Evolutionary conservation across 2,329 filamentous ascomycete genomes (phyloP), one percentile per base, ranked within the genome.

Genomic region (Albophoma yamanashiensis): DNA sequence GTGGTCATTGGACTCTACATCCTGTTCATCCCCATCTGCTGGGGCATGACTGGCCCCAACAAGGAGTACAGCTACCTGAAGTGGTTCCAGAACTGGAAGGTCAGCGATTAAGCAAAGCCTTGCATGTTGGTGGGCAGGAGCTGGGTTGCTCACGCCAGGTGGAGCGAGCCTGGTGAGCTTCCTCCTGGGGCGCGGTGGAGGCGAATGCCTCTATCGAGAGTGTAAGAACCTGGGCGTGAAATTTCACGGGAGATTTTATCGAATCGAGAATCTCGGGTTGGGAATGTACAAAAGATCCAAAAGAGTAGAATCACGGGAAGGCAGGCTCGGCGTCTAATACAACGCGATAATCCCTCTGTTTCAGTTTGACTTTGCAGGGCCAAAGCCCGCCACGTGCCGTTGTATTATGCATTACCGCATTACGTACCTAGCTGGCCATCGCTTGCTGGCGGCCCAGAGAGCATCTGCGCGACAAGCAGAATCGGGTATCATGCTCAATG

Each of bases 21-120:
- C 69, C 82, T 89, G 68, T 99, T 99, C 79, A 88, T 93, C 66
- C 92, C 90, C 27, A 92, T 99, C 70, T 94, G 91, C 74, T 99
- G 95, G 80, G 94, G 94, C 62, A 99, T 99, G 91, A 86, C 87
- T 61, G 94, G 94, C 17, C 78, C 83, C 62, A 91, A 91, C 76
- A 82, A 84, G 74, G 79, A 97, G 72, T 99, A 93, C 83, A 83
- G 80, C 67, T 92, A 97, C 78, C 80, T 99, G 78, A 96, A 91
- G 80, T 99, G 94, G 94, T 89, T 97, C 67, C 83, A 87, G 65
- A 85, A 78, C 65, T 99, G 93, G 93, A 88, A 85, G 70, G 89
- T 96, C 68, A 85, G 87, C 53, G 91, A 94, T 62, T 75, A 71
- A 71, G 43, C n/a, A 36, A 15, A 22, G 50, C 53, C 25, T 58